Conservation (phyloP, 192 early-diverging fungal genomes). For the Diversispora eburnea region DNA sequence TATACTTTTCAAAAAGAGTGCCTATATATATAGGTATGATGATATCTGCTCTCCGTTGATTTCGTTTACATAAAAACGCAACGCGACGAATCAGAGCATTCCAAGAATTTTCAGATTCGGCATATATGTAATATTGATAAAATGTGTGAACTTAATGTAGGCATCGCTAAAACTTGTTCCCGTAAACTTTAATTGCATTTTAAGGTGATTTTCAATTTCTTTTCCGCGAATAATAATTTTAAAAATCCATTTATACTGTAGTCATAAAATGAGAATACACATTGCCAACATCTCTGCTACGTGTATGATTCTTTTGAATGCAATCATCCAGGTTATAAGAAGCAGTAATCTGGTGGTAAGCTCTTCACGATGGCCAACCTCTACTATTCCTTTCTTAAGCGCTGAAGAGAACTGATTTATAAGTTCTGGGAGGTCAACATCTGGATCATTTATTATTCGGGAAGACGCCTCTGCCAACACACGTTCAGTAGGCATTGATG, state of each 20-base stretch:
- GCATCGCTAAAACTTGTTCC: neutral
- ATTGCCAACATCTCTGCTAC: neutral
- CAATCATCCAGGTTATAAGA: neutral
- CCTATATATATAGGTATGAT: neutral
- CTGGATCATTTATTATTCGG: too few relatives aligned
- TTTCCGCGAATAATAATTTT: neutral
- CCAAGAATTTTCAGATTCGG: neutral
- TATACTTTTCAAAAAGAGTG: neutral
- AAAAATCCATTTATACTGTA: neutral
- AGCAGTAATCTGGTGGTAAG: neutral
- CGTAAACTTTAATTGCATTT: neutral
- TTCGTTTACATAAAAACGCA: neutral
- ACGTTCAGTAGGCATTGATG: neutral
- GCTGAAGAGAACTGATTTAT: neutral
- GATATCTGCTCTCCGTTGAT: neutral
- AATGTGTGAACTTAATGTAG: neutral
- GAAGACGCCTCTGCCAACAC: neutral
- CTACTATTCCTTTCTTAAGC: neutral
- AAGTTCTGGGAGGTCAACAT: too few relatives aligned
- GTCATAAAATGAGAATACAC: too few relatives aligned
- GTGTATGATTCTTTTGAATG: neutral
- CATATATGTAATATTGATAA: neutral
- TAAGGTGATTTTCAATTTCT: neutral
- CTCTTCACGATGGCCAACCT: neutral
- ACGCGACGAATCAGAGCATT: neutral